Conservation (phyloP, 768 basidiomycete species). For the Mycena capillaripes region DNA sequence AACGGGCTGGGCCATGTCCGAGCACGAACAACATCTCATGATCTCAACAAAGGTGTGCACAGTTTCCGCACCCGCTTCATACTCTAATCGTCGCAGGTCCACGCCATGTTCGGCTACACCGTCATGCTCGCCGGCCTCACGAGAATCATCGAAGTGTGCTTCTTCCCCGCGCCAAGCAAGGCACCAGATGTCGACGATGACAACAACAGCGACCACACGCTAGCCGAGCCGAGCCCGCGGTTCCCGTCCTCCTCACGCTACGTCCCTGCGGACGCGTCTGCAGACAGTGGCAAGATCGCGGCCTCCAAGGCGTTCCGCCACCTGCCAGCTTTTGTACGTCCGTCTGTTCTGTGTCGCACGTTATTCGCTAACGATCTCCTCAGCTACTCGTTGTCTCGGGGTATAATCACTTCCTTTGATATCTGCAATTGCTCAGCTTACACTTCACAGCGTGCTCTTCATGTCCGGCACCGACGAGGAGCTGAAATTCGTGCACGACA, state of each 20-base stretch:
- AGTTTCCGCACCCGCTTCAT: not conserved
- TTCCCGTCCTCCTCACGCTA: conserved; percentile 34
- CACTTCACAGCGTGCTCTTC: conserved; percentile 73
- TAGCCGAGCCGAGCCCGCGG: conserved; percentile 55
- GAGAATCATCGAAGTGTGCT: conserved; percentile 88
- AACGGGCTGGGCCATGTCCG: conserved; percentile 95
- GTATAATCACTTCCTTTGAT: conserved; percentile 53
- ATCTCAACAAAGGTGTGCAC: conserved; percentile 80
- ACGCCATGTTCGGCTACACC: conserved; percentile 86
- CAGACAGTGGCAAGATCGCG: conserved; percentile 48
- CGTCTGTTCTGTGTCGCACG: not conserved
- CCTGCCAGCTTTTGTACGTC: conserved; percentile 88
- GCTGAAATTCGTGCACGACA: conserved; percentile 74
- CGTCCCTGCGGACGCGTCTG: conserved; percentile 27
- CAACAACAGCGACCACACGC: conserved; percentile 75
- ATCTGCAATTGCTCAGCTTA: not conserved
- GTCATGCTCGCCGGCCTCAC: conserved; percentile 87
- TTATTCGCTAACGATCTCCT: conserved; percentile 25
- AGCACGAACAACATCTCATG: conserved; percentile 88
- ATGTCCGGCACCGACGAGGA: conserved; percentile 97
- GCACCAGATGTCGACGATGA: conserved; percentile 60
- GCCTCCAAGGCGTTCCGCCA: conserved; percentile 82
- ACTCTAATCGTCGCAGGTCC: conserved; percentile 65
- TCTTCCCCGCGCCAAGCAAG: conserved; percentile 61
- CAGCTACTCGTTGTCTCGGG: conserved; percentile 83